phyloP scores from a whole-genome alignment of 345 rosid species.

The Eucalyptus pumila region DNA sequence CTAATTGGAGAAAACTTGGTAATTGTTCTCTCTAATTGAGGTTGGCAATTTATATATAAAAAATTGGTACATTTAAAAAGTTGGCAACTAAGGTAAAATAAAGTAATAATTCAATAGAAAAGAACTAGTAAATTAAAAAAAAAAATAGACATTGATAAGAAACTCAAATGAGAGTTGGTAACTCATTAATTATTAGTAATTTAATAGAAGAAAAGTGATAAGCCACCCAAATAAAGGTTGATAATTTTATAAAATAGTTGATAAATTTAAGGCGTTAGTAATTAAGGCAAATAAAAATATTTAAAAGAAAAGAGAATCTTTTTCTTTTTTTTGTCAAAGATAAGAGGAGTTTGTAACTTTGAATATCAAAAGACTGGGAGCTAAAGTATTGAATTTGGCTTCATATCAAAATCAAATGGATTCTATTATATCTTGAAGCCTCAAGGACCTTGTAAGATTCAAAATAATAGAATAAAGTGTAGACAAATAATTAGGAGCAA shows the following conservation, averaged over 20 bases:
- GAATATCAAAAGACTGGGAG: not conserved
- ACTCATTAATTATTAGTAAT: not conserved
- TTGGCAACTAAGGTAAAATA: not conserved
- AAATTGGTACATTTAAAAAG: not conserved
- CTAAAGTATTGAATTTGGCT: not conserved
- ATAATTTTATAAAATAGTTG: not conserved
- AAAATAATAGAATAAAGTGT: not conserved
- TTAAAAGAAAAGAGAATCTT: not conserved
- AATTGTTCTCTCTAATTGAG: not conserved
- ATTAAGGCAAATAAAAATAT: not conserved
- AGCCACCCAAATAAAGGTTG: not conserved
- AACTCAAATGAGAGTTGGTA: not conserved
- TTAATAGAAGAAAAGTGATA: not conserved
- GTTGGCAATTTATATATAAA: not conserved
- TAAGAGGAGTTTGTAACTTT: not conserved
- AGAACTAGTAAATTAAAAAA: not conserved
- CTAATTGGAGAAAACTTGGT: not conserved
- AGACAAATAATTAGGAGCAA: not conserved
- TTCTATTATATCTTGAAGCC: not conserved
- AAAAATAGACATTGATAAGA: not conserved
- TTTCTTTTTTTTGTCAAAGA: not conserved
- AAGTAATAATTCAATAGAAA: not conserved
- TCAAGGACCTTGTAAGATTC: not conserved
- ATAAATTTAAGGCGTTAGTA: not conserved
- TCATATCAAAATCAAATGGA: not conserved